Conservation (phyloP, 108 stramenopile species). For the Aurantiochytrium sp. region DNA sequence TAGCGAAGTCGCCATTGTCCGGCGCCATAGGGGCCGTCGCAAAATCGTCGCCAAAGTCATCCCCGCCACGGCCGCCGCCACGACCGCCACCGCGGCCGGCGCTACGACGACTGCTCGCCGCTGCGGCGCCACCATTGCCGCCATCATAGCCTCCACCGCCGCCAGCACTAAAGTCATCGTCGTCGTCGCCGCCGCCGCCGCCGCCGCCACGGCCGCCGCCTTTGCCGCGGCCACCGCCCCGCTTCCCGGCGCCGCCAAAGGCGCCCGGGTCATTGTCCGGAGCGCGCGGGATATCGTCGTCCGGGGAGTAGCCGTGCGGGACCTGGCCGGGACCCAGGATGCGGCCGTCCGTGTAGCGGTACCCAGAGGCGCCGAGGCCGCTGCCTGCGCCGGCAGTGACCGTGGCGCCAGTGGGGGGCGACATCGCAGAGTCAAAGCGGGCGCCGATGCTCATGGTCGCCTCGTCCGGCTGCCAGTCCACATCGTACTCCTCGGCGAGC, state of each 20-base stretch:
- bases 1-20: background rate
- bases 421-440: constrained; percentile 20
- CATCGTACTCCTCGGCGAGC: constrained; percentile 44
- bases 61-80: background rate
- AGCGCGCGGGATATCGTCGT: background rate
- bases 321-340: constrained; percentile 3
- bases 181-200: background rate
- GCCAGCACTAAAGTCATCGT: background rate
- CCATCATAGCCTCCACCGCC: background rate
- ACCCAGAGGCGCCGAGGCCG: background rate
- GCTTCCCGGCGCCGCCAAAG: background rate
- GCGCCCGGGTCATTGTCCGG: background rate
- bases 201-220: background rate
- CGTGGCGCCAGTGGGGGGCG: background rate
- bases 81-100: background rate
- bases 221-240: background rate
- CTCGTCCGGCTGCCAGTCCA: constrained; percentile 45
- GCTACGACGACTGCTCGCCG: too few relatives aligned
- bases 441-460: background rate
- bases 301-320: background rate
- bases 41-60: background rate
- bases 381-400: background rate
- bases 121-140: background rate
- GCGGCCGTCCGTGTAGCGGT: constrained; percentile 16
- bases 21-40: background rate